These are phyloP conservation scores for Pueraria montana DNA, from an alignment of 306 rosid genomes.

Conservation along the genomic window DNA sequence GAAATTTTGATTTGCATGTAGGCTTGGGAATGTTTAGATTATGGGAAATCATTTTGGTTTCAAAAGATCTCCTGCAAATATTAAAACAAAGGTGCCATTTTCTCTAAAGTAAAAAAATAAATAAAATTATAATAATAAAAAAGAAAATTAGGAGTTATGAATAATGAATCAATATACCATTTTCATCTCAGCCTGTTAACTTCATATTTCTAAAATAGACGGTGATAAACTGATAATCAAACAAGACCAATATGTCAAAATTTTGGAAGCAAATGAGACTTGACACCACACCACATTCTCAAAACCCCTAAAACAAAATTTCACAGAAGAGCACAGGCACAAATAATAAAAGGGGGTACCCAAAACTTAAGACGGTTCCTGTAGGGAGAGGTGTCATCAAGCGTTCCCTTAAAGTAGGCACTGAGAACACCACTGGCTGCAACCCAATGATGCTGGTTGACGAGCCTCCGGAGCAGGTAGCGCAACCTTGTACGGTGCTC, in stretches of 20 bases:
- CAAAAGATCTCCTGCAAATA: no score
- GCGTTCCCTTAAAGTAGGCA: conserved; percentile 62
- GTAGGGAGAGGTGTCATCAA: conserved; percentile 55
- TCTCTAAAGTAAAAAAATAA: no score
- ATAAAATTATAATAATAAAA: no score
- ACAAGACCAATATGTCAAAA: background rate
- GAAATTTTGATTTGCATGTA: background rate
- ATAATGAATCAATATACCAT: no score
- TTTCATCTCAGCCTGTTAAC: background rate
- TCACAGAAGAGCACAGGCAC: background rate
- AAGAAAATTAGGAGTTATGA: no score
- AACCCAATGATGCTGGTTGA: conserved; percentile 66
- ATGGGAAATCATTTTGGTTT: no score
- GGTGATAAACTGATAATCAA: background rate
- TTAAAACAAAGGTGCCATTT: no score
- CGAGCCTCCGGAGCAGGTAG: conserved; percentile 54
- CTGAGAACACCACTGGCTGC: conserved; percentile 77
- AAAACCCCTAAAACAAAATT: background rate
- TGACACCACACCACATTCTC: background rate
- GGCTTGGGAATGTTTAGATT: background rate
- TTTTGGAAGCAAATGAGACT: conserved; percentile 21
- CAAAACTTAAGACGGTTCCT: conserved; percentile 73
- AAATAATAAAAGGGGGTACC: conserved; percentile 48
- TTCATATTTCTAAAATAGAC: background rate
- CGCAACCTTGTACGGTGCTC: conserved; percentile 61